A percentile compares a stretch with the other conserved stretches of the same genome.
These are phyloP conservation scores for Meira nashicola DNA, from an alignment of 1,284 basidiomycete genomes.

Conservation along the genomic window DNA sequence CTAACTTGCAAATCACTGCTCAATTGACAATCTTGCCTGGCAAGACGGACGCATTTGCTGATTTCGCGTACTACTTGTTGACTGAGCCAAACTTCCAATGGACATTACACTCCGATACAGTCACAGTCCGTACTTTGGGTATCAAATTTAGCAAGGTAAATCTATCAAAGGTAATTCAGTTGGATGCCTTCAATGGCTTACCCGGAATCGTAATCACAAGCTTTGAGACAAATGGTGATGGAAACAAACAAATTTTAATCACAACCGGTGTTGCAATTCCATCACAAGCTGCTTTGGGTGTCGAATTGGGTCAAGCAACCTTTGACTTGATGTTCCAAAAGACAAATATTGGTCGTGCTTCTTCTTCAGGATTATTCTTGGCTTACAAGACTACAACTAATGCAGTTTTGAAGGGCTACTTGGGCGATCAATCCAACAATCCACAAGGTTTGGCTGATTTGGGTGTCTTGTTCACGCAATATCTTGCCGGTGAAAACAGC, in stretches of 20 bases:
- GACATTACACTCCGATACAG: conserved; percentile 64
- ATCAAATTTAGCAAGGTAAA: conserved; percentile 67
- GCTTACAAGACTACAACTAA: conserved; percentile 59
- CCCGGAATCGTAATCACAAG: conserved; percentile 63
- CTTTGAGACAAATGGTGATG: conserved; percentile 56
- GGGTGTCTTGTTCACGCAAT: conserved; percentile 66
- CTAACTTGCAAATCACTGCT: conserved; percentile 60
- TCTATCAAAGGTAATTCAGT: conserved; percentile 63
- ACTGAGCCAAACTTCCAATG: conserved; percentile 67
- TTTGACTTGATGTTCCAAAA: conserved; percentile 60
- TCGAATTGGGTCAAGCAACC: conserved; percentile 66
- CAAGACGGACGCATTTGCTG: conserved; percentile 58
- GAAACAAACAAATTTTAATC: conserved; percentile 63
- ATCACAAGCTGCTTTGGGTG: conserved; percentile 66
- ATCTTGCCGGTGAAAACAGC: conserved; percentile 65
- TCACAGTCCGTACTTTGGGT: conserved; percentile 65
- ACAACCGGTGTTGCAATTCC: conserved; percentile 66
- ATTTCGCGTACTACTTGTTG: conserved; percentile 65
- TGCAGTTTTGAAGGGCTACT: conserved; percentile 63
- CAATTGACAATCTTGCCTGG: conserved; percentile 47
- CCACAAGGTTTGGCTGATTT: conserved; percentile 58
- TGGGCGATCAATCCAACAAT: conserved; percentile 59
- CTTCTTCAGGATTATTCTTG: conserved; percentile 58
- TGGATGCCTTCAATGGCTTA: conserved; percentile 69
- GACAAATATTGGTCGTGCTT: conserved; percentile 55